Percentiles rank a stretch among this genome's conserved stretches.
Evolutionary conservation across 2,329 filamentous ascomycete species (phyloP).

Genomic region (Penicillium paneum): DNA sequence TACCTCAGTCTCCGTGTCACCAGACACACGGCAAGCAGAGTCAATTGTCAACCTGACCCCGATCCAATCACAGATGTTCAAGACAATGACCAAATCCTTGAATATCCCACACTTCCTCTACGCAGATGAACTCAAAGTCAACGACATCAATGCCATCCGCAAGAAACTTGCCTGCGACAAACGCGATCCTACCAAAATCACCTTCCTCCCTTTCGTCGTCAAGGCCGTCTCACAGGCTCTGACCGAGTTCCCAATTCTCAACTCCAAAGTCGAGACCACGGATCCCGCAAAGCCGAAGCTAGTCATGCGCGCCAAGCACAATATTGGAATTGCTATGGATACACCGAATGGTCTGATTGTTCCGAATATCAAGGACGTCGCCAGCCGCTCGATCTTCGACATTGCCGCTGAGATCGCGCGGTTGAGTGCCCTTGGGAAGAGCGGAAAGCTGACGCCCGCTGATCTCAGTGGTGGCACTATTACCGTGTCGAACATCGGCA

Average conservation of each 20-base stretch:
- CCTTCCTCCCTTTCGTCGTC: conserved; percentile 90
- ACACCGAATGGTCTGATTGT: conserved; percentile 84
- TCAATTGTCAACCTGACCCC: conserved; percentile 67
- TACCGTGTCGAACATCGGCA: conserved; percentile 95
- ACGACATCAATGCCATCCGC: conserved; percentile 68
- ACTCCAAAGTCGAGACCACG: conserved; percentile 71
- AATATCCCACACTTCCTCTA: conserved; percentile 94
- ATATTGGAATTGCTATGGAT: conserved; percentile 95
- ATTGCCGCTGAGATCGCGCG: conserved; percentile 74
- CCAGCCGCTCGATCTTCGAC: conserved; percentile 68
- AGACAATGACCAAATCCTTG: conserved; percentile 89
- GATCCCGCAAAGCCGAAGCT: conserved; percentile 67
- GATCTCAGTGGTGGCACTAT: conserved; percentile 88
- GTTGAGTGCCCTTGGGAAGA: conserved; percentile 68
- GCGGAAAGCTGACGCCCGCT: conserved; percentile 69
- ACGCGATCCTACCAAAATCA: conserved; percentile 62
- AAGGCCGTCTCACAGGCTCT: conserved; percentile 90
- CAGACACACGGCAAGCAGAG: conserved; percentile 59
- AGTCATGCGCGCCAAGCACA: conserved; percentile 77
- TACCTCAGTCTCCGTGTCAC: conserved; percentile 29
- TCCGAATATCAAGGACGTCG: conserved; percentile 84
- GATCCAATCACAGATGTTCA: conserved; percentile 93
- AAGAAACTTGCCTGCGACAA: conserved; percentile 66
- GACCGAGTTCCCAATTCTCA: conserved; percentile 78
- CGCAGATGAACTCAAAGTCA: conserved; percentile 83